Base-by-base conservation (phyloP, 768 basidiomycete genomes). In the Amanita brunnescens region DNA sequence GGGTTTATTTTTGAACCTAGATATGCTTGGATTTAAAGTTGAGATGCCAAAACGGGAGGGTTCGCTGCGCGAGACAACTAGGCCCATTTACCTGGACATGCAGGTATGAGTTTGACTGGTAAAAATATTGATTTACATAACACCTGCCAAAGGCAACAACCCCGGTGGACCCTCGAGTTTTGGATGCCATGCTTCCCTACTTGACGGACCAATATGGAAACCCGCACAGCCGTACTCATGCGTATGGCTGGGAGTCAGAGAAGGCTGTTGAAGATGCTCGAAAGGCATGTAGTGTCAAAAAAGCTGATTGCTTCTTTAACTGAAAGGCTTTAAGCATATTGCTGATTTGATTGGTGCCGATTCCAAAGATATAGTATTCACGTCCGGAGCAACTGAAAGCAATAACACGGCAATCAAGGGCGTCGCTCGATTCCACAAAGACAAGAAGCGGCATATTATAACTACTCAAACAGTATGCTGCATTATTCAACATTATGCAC, bases 171-270 rank as follows among this genome's bases (percentile, higher is more conserved):
- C 96, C 96, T 24, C 82, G 96, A 52, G 96, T 98, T 4, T 75
- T 98, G 51, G 96, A 98, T 68, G 84, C 87, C 14, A 99, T 98
- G 95, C 73, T 99, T 21, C 96, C 96, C 0, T 97, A 80, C 68
- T 70, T 94, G 57, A 95, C 93, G 4, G 91, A 98, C 64, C 91
- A 91, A 64, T 98, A 87, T 62, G 96, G 96, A 3, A 99, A 98
- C 68, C 95, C 96, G 7, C 96, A 98, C 64, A 94, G 91, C 65
- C 82, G 96, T 51, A 98, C 96, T 24, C 96, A 99, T 68, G 92
- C 96, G 0, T 99, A 98, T 66, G 96, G 96, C 3, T 99, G 96
- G 96, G 96, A 99, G 69, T 91, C 95, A 5, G 96, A 99, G 62
- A 77, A 85, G 61, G 96, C 87, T 0, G 90, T 96, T 6, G 96